Conservation (phyloP, 148 eudicot genomes). For the Agrostemma githago region DNA sequence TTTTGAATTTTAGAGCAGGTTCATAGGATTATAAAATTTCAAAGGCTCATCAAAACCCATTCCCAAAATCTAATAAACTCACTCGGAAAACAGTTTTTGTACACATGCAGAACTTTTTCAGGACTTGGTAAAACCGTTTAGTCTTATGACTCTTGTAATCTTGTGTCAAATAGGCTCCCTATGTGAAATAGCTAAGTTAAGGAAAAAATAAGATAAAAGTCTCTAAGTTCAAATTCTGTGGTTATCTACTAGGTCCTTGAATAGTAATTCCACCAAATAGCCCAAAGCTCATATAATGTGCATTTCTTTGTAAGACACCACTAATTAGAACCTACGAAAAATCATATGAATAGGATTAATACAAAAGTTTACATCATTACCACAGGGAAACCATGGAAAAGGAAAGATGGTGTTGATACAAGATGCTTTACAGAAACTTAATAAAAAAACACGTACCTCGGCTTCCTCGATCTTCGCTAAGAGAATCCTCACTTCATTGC, state of each 20-base stretch:
- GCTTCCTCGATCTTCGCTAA: conserved; percentile 97
- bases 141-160: not conserved
- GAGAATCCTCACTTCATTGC: conserved; percentile 80
- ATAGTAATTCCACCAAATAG: conserved; percentile 3
- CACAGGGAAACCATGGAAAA: conserved; percentile 6
- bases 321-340: not conserved
- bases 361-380: not conserved
- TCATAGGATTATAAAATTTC: not conserved
- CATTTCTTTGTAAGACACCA: not conserved
- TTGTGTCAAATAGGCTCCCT: not conserved
- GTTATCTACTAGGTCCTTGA: not conserved
- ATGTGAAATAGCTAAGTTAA: not conserved
- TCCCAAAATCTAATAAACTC: not conserved
- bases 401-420: not conserved
- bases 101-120: not conserved
- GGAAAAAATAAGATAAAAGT: not conserved
- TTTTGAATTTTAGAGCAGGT: not conserved
- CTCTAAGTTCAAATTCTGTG: not conserved
- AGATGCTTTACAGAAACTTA: not conserved
- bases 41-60: not conserved
- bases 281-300: not conserved
- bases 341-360: not conserved
- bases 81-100: not conserved
- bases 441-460: conserved; percentile 56
- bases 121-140: not conserved